A percentile compares a stretch with the other conserved stretches of the same genome.
phyloP scores from a whole-genome alignment of 352 stramenopile species.

The Paralagenidium karlingii region DNA sequence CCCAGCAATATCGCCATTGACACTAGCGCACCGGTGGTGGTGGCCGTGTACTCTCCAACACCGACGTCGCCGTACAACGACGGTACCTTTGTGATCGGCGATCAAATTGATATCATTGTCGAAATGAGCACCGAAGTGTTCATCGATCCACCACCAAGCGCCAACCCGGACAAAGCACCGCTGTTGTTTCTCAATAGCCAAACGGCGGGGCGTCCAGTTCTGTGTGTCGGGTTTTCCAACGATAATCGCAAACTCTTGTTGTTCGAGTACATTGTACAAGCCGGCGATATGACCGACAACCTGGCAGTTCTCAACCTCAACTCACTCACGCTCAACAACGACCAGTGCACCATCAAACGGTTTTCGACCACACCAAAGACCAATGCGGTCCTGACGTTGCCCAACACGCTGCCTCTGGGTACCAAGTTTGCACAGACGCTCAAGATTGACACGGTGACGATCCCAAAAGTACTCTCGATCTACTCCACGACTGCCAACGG shows the following conservation, averaged over 20 bases:
- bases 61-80: slow-evolving; percentile 32
- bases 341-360: slow-evolving; percentile 61
- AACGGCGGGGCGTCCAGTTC: slow-evolving; percentile 22
- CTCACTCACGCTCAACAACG: slow-evolving; percentile 65
- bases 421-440: slow-evolving; percentile 16
- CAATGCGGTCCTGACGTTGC: slow-evolving; percentile 46
- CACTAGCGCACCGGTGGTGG: slow-evolving; percentile 35
- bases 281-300: slow-evolving; percentile 31
- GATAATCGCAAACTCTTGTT: slow-evolving; percentile 37
- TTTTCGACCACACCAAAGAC: slow-evolving; percentile 70
- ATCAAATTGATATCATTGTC: slow-evolving; percentile 67
- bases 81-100: slow-evolving; percentile 60
- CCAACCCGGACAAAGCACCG: slow-evolving; percentile 61
- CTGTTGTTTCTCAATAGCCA: slow-evolving; percentile 47
- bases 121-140: slow-evolving; percentile 63
- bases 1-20: slow-evolving; percentile 44
- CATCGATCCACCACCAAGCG: slow-evolving; percentile 57
- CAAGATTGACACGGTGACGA: slow-evolving; percentile 39
- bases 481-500: slow-evolving; percentile 27
- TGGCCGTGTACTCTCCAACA: slow-evolving; percentile 51
- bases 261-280: slow-evolving; percentile 58
- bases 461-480: slow-evolving; percentile 40
- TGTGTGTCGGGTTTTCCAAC: slow-evolving; percentile 47
- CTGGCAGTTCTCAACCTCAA: slow-evolving; percentile 39
- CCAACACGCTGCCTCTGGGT: slow-evolving; percentile 29